phyloP scores from a whole-genome alignment of 805 yeast genomes.

The Nakazawaea sp. region DNA sequence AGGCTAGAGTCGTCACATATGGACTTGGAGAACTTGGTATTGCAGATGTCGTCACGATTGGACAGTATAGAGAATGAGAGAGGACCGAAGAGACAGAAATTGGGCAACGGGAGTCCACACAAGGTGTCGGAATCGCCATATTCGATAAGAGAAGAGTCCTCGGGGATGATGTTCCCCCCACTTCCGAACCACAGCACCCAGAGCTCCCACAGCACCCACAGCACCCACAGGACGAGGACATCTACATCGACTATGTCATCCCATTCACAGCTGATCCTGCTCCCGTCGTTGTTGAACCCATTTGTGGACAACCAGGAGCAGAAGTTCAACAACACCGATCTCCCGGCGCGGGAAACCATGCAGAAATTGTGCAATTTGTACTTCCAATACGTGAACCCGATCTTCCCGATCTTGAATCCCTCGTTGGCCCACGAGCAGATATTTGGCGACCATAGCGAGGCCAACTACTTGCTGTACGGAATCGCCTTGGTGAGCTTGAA shows the following conservation, averaged over 20 bases:
- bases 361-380: slow-evolving; percentile 2
- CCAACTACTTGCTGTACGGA: slow-evolving; percentile 10
- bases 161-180: slow-evolving; percentile 2
- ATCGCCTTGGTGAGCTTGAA: slow-evolving; percentile 15
- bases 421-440: slow-evolving; percentile 5
- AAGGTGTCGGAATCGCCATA: background rate
- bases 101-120: background rate
- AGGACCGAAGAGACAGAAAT: slow-evolving; percentile 2
- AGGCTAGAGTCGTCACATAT: slow-evolving; percentile 5
- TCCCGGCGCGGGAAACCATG: slow-evolving; percentile 2
- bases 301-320: background rate
- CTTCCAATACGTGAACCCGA: slow-evolving; percentile 10
- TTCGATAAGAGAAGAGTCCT: no score
- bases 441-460: slow-evolving; percentile 2
- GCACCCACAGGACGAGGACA: background rate
- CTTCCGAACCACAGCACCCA: background rate
- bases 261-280: background rate
- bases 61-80: slow-evolving; percentile 5
- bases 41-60: background rate
- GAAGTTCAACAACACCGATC: background rate
- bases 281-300: slow-evolving; percentile 5
- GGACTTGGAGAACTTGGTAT: slow-evolving; percentile 1
- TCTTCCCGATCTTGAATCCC: slow-evolving; percentile 15
- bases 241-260: background rate
- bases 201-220: background rate